phyloP scores from a whole-genome alignment of 345 rosid species.

The Melaleuca alternifolia region DNA sequence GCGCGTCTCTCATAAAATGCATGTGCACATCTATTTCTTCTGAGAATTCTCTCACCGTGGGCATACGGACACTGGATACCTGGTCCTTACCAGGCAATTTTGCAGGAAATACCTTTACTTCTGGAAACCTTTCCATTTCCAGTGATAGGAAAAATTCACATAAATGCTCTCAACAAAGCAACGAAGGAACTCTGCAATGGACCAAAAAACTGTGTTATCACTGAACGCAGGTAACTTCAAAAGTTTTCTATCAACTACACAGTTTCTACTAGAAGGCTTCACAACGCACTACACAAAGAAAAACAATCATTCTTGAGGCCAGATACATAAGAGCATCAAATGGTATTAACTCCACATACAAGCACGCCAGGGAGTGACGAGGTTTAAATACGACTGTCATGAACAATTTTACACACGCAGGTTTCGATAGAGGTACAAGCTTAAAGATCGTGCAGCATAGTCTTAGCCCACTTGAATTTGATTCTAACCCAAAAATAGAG shows the following conservation, averaged over 20 bases:
- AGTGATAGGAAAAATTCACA: conserved; percentile 21
- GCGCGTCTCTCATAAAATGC: not conserved
- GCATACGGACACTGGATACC: conserved; percentile 18
- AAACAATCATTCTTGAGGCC: not conserved
- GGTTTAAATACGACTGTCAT: not conserved
- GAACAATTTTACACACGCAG: not conserved
- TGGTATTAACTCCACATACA: not conserved
- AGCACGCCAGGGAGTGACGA: not conserved
- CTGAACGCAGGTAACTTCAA: not conserved
- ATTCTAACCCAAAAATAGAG: not conserved
- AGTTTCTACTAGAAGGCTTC: not conserved
- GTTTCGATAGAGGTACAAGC: not conserved
- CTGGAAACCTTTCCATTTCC: conserved; percentile 57
- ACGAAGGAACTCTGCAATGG: conserved; percentile 21
- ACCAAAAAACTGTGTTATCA: not conserved
- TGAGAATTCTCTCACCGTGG: conserved; percentile 13
- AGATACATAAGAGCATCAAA: not conserved
- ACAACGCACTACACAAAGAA: not conserved
- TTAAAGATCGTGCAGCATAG: not conserved
- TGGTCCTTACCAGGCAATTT: conserved; percentile 37
- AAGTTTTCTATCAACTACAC: not conserved
- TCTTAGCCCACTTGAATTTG: not conserved
- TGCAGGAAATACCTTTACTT: conserved; percentile 42
- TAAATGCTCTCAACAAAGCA: conserved; percentile 5
- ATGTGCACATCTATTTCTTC: not conserved